Base-by-base conservation (phyloP, 345 rosid species). In the Lenwebbia sp. region DNA sequence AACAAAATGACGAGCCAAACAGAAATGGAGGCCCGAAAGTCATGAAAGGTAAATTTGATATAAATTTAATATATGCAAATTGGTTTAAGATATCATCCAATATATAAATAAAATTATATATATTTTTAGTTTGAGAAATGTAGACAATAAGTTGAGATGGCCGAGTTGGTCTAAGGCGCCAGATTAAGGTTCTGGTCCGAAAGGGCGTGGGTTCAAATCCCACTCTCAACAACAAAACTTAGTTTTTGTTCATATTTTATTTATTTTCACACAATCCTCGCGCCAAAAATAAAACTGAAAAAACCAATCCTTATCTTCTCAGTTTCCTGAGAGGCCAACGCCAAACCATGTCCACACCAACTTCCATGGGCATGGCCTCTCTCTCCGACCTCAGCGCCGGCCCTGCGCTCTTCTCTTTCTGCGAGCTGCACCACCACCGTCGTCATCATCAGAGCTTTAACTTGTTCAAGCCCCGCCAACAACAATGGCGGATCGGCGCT, bases 101-200 rank as follows among this genome's bases (percentile, higher is more conserved):
- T 17, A 3, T 2, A 0, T 0, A 58, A 58, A 2, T 5, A 5
- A 12, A 2, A 57, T 0, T 53, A 0, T 17, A 6, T n/a, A 60
- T 6, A 60, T 30, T 13, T 58, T 13, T 60, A 0, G 2, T 52
- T 28, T 33, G 4, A 37, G 3, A 0, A 0, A 0, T 5, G 0
- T 0, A 0, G 0, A 8, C 3, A 0, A 8, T 12, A 10, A 53
- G 97, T 96, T 92, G 95, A 93, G 93, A 94, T 94, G 99, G 98
- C 97, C 95, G 98, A 94, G 98, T 97, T 95, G 97, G 99, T 94
- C 95, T 93, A 94, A 95, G 99, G 98, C 97, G 98, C 97, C 96
- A 94, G 98, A 94, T 96, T 95, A 94, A 94, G 99, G 99, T 96
- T 94, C 98, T 95, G 96, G 97, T 98, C 96, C 96, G 98, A 95